A percentile compares a stretch with the other conserved stretches of the same genome.
These are phyloP conservation scores for Lojkania enalia DNA, from an alignment of 2,329 filamentous ascomycete species.

Conservation along the genomic window DNA sequence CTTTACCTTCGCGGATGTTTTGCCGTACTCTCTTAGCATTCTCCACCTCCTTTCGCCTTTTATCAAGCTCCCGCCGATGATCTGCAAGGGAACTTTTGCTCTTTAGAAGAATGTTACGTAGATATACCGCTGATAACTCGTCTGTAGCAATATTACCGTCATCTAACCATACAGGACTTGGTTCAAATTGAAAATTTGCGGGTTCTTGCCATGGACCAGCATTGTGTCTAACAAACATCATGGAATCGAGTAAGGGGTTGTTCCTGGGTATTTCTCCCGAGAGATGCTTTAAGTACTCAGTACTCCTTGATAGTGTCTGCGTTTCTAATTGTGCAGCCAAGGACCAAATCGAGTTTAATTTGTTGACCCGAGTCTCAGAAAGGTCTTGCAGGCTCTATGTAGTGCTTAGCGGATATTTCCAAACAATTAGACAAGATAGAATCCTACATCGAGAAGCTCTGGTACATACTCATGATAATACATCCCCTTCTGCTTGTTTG, in stretches of 20 bases:
- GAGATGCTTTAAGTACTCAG: slow-evolving; percentile 71
- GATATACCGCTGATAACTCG: slow-evolving; percentile 82
- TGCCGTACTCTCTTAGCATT: slow-evolving; percentile 72
- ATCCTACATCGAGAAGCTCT: slow-evolving; percentile 80
- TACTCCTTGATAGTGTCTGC: slow-evolving; percentile 75
- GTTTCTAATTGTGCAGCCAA: slow-evolving; percentile 78
- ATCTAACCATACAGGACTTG: slow-evolving; percentile 96
- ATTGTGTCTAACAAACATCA: slow-evolving; percentile 98
- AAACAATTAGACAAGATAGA: not conserved
- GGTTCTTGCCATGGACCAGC: slow-evolving; percentile 82
- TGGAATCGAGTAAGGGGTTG: slow-evolving; percentile 83
- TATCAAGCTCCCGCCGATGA: slow-evolving; percentile 79
- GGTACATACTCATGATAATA: slow-evolving; percentile 98
- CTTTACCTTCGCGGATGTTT: slow-evolving; percentile 76
- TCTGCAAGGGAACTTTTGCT: slow-evolving; percentile 84
- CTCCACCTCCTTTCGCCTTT: slow-evolving; percentile 84
- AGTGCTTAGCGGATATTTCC: not conserved
- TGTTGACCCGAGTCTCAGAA: slow-evolving; percentile 82
- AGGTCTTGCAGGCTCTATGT: slow-evolving; percentile 79
- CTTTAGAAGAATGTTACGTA: slow-evolving; percentile 89
- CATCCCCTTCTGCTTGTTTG: slow-evolving; percentile 95
- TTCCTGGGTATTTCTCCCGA: slow-evolving; percentile 84
- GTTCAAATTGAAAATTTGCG: slow-evolving; percentile 81
- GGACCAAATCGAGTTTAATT: slow-evolving; percentile 84
- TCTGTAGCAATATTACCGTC: slow-evolving; percentile 85